phyloP scores from a whole-genome alignment of 306 rosid species.

The Alnus rubra region DNA sequence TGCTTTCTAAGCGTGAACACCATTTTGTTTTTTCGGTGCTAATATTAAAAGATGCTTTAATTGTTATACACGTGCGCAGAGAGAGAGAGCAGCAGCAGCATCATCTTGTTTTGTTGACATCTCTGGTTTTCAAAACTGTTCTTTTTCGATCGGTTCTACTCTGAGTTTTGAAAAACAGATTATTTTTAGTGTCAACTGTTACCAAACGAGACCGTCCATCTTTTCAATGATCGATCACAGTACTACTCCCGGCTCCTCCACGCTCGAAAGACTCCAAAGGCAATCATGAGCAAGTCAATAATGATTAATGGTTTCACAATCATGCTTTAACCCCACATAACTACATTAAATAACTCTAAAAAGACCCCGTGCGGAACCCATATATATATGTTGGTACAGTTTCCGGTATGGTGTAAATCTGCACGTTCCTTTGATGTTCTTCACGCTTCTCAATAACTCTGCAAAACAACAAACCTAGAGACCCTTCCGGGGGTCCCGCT shows the following conservation, averaged over 20 bases:
- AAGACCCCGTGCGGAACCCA: too few relatives aligned
- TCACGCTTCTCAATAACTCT: too few relatives aligned
- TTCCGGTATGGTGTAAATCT: too few relatives aligned
- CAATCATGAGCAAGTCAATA: conserved; percentile 2
- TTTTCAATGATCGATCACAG: background rate
- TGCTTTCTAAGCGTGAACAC: background rate
- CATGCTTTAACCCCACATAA: background rate
- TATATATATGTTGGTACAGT: too few relatives aligned
- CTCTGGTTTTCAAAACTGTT: too few relatives aligned
- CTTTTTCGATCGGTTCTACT: too few relatives aligned
- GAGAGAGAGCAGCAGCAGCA: background rate
- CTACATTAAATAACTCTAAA: conserved; percentile 13
- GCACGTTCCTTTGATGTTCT: too few relatives aligned
- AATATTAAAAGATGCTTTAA: background rate
- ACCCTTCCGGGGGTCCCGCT: too few relatives aligned
- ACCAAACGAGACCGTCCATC: background rate
- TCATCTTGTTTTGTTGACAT: too few relatives aligned
- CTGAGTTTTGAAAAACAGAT: too few relatives aligned
- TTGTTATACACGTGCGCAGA: background rate
- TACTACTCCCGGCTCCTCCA: background rate
- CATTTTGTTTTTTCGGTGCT: background rate
- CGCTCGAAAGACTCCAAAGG: background rate
- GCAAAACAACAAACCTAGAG: too few relatives aligned
- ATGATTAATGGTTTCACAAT: background rate
- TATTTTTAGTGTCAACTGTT: too few relatives aligned